Conservation (phyloP, 208 protist species). For the Leptomonas seymouri region DNA sequence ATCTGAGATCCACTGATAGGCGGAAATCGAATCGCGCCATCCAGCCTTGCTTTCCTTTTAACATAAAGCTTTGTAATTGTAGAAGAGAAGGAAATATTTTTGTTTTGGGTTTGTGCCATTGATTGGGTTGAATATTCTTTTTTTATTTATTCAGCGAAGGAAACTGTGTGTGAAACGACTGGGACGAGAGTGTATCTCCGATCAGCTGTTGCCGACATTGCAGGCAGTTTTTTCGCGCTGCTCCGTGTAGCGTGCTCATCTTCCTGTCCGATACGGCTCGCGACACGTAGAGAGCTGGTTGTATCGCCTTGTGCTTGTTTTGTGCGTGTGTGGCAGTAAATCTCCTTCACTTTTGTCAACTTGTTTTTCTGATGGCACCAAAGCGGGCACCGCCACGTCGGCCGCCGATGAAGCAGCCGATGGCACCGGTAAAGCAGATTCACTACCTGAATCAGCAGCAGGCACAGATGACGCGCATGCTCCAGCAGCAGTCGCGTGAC, state of each 20-base stretch:
- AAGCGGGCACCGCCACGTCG: slow-evolving; percentile 24
- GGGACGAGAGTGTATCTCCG: not conserved
- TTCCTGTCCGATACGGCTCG: not conserved
- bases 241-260: not conserved
- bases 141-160: no score
- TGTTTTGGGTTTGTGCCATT: no score
- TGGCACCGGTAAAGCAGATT: slow-evolving; percentile 25
- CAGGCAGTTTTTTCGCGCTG: not conserved
- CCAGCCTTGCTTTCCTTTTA: no score
- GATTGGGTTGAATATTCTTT: no score
- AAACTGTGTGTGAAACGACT: no score
- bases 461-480: slow-evolving; percentile 26
- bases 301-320: not conserved
- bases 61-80: no score
- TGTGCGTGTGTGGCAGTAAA: not conserved
- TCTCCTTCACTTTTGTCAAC: not conserved
- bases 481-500: slow-evolving; percentile 29
- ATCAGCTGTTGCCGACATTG: not conserved
- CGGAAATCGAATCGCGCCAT: no score
- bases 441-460: slow-evolving; percentile 33
- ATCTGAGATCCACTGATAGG: no score
- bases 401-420: slow-evolving; percentile 23
- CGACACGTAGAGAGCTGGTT: not conserved
- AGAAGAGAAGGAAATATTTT: no score
- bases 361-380: slow-evolving; percentile 3